Base-by-base conservation (phyloP, 306 rosid species). In the Quercus dentata region DNA sequence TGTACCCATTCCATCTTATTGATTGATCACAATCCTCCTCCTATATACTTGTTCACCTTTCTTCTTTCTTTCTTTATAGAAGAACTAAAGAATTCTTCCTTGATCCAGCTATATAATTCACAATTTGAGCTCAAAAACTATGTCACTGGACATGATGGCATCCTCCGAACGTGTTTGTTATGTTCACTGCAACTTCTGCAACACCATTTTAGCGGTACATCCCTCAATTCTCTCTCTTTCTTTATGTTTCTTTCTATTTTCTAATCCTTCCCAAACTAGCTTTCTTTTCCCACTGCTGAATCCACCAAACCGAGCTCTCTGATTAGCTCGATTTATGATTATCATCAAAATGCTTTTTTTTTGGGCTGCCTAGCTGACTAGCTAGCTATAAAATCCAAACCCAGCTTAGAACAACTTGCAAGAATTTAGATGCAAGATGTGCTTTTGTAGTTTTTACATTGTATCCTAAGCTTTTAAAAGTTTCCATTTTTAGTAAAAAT, bases 131-230 rank as follows among this genome's bases (percentile, higher is more conserved):
- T 72, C 57, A 81, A 82, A 23, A 59, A 79, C 79, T 83, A 89
- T 93, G 96, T 93, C 94, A 80, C 86, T 90, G 99, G 97, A 96
- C 58, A 84, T 88, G 96, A 93, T 87, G 94, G 91, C 97, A 80
- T 82, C 98, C 33, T 82, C 98, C 25, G 99, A 93, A 88, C 97
- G 97, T 86, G 94, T 96, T 87, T 96, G 99, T 87, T 96, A 93
- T 90, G 97, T 93, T 85, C 97, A 93, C 94, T 96, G 99, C 98
- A 96, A 93, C 87, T 88, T 91, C 97, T 96, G 99, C 99, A 93
- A 90, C 94, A 96, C 98, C 96, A 90, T 93, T 88, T 80, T 96
- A 82, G 99, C 98, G 99, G 99, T 96, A 96, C 90, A 77, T 5
- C 77, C 75, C 86, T 85, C 58, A 77, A 49, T 67, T 74, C 85